Evolutionary conservation across 2,329 filamentous ascomycete species (phyloP).

Genomic region (Cladobotryum protrusum): DNA sequence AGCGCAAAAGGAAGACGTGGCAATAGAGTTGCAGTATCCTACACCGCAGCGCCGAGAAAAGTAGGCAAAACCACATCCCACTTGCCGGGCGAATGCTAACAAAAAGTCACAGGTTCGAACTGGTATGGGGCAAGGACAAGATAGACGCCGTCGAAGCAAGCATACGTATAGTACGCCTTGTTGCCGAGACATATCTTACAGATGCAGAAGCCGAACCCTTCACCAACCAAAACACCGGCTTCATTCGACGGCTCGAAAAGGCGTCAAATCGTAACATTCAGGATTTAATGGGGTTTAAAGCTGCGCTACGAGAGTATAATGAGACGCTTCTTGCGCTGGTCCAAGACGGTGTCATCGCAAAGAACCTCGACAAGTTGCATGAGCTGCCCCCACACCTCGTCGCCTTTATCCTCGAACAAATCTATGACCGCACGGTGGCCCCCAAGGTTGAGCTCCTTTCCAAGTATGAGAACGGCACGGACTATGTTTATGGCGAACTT

Average conservation of each 20-base stretch:
- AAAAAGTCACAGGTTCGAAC: constrained; percentile 40
- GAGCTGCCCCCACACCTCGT: constrained; percentile 66
- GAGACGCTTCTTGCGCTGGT: constrained; percentile 58
- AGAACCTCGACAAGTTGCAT: constrained; percentile 63
- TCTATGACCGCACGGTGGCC: constrained; percentile 88
- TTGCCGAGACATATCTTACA: constrained; percentile 72
- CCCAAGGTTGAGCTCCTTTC: constrained; percentile 77
- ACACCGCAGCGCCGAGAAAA: constrained; percentile 63
- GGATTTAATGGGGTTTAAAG: constrained; percentile 61
- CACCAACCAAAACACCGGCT: constrained; percentile 64
- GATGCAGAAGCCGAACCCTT: constrained; percentile 61
- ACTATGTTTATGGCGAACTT: constrained; percentile 93
- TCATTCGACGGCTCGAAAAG: constrained; percentile 70
- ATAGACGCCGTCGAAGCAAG: constrained; percentile 73
- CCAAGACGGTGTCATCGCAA: constrained; percentile 63
- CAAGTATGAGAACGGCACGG: constrained; percentile 82
- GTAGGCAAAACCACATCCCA: constrained; percentile 33
- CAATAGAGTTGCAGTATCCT: constrained; percentile 76
- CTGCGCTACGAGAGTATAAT: constrained; percentile 74
- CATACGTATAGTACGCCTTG: constrained; percentile 59
- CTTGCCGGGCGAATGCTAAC: neutral
- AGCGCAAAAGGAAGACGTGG: constrained; percentile 46
- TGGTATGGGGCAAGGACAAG: constrained; percentile 72
- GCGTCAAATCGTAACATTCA: constrained; percentile 63
- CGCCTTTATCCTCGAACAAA: constrained; percentile 76